Base-by-base conservation (phyloP, 257 asterid species). In the Verbena officinalis region DNA sequence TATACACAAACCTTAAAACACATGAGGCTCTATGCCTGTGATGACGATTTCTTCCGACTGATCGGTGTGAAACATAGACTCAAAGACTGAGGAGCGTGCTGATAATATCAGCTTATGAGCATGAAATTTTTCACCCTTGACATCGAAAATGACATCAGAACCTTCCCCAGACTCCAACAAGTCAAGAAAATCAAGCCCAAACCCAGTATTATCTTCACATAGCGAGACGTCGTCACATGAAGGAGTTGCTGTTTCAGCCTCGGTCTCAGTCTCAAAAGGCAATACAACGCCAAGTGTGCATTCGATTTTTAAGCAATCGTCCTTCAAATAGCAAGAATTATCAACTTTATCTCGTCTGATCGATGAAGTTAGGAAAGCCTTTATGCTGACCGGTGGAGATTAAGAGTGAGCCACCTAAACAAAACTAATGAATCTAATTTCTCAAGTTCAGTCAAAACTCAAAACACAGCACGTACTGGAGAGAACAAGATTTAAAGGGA, bases 21-120 rank as follows among this genome's bases (percentile, higher is more conserved):
- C 24, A 22, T 42, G 61, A 55, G 61, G 61, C 15, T 55, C 61
- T 5, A 55, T 10, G 15, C 24, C 24, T 31, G 24, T 55, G 61
- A 55, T 55, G 61, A 55, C 14, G 13, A 55, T 55, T 7, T 55
- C 43, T 11, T 11, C 40, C 11, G 8, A 17, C 14, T 9, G 61
- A 2, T 15, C 24, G 8, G 7, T 16, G 4, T 8, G 13, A 55
- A 33, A 1, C 22, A 33, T 55, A 40, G n/a, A 16, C 10, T 33
- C 7, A 16, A 55, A 55, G 5, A 55, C 61, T 4, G 61, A 55
- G 27, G 61, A 55, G 6, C 45, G 45, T 16, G 44, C 43, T n/a
- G 44, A 55, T 14, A 55, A 12, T 31, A 55, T 33, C 24, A n/a
- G 7, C 19, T 33, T n/a, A 16, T 55, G 61, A n/a, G 43, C 61